Percentiles rank a stretch among this genome's conserved stretches.
Conservation (phyloP, 208 protist genomes). For the Leishmania lainsoni region DNA sequence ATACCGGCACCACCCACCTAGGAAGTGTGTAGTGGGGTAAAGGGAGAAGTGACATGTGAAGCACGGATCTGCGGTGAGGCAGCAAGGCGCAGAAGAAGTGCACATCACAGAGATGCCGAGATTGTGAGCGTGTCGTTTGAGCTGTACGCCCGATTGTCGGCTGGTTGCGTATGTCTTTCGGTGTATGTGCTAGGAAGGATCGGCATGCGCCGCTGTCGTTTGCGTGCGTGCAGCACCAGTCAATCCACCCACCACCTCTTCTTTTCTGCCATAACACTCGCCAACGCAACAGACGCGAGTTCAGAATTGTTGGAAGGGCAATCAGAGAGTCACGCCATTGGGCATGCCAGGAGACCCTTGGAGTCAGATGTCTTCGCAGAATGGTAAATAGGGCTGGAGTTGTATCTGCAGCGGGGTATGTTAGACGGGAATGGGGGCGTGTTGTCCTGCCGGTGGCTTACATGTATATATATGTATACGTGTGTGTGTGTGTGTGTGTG, state of each 20-base stretch:
- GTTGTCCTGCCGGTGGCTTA: too few relatives aligned
- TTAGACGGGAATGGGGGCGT: too few relatives aligned
- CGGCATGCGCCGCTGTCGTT: not conserved
- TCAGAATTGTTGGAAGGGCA: not conserved
- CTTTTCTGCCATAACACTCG: not conserved
- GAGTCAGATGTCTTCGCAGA: not conserved
- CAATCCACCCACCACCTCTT: not conserved
- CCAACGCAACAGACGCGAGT: not conserved
- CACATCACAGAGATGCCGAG: too few relatives aligned
- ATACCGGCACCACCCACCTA: conserved; percentile 10
- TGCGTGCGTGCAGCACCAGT: not conserved
- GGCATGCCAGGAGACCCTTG: not conserved
- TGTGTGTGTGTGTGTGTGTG: not conserved
- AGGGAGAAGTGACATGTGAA: not conserved
- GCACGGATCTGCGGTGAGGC: conserved; percentile 7
- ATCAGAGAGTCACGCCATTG: not conserved
- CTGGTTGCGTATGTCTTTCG: not conserved
- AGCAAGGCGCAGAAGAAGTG: not conserved
- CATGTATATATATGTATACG: too few relatives aligned
- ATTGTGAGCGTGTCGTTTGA: not conserved
- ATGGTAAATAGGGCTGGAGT: not conserved
- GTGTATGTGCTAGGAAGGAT: not conserved
- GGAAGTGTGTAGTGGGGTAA: not conserved
- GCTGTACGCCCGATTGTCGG: not conserved
- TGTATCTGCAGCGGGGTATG: too few relatives aligned